Conservation (phyloP, 257 asterid species). For the Osmanthus fragrans region DNA sequence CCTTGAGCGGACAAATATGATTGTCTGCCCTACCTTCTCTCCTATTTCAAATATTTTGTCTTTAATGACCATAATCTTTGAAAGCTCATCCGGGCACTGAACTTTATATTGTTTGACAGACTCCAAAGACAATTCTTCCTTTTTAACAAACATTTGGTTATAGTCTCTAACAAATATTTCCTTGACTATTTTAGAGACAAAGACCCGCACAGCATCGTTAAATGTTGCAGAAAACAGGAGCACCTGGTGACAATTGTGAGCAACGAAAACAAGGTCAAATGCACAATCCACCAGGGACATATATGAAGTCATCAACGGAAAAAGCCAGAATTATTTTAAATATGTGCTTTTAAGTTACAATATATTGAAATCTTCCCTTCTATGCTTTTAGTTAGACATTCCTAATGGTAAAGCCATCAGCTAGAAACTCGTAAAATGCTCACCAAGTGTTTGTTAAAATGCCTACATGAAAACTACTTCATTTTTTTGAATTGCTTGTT, state of each 20-base stretch:
- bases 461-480: too few relatives aligned
- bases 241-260: constrained; percentile 31
- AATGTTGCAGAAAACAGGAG: constrained; percentile 66
- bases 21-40: constrained; percentile 85
- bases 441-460: too few relatives aligned
- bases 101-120: constrained; percentile 71
- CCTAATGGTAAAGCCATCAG: not conserved
- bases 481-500: too few relatives aligned
- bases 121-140: constrained; percentile 49
- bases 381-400: not conserved
- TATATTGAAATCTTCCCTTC: not conserved
- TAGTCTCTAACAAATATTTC: constrained; percentile 55
- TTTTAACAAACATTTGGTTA: constrained; percentile 70
- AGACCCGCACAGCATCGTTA: constrained; percentile 69
- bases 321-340: not conserved
- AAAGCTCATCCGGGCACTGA: constrained; percentile 80
- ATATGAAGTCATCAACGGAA: constrained; percentile 2
- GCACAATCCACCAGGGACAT: not conserved
- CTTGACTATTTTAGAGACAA: constrained; percentile 47
- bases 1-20: constrained; percentile 66
- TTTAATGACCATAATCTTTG: constrained; percentile 70
- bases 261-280: not conserved
- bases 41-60: constrained; percentile 86
- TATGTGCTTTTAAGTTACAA: not conserved
- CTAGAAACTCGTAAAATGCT: not conserved